Percentiles rank a stretch among this genome's conserved stretches.
Conservation (phyloP, 768 basidiomycete species). For the Leccinum uliginosum region DNA sequence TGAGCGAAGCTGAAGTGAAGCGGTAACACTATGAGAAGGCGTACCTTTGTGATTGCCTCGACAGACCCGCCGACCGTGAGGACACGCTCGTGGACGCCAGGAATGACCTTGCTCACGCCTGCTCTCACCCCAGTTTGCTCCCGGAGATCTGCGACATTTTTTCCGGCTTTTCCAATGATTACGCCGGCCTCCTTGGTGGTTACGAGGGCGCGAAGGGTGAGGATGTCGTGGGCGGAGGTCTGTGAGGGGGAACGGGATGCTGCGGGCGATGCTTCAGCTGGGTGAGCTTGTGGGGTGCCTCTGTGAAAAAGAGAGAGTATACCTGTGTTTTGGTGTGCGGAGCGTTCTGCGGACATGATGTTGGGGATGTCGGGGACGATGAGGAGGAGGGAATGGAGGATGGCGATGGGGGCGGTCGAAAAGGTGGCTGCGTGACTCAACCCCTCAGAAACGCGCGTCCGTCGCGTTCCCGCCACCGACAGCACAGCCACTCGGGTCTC, state of each 20-base stretch:
- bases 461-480: constrained; percentile 31
- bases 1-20: constrained; percentile 2
- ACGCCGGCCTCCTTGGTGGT: constrained; percentile 96
- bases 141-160: constrained; percentile 95
- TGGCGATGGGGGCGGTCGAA: constrained; percentile 6
- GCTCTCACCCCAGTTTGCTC: constrained; percentile 97
- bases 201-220: constrained; percentile 93
- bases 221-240: constrained; percentile 55
- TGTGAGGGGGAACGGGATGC: constrained; percentile 77
- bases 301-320: constrained; percentile 16
- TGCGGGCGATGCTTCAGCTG: constrained; percentile 46
- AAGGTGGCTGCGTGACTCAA: constrained; percentile 17
- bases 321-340: constrained; percentile 55
- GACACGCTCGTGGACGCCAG: constrained; percentile 96
- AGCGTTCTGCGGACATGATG: constrained; percentile 64
- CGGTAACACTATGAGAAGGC: constrained; percentile 10
- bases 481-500: constrained; percentile 26
- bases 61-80: constrained; percentile 90
- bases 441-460: constrained; percentile 16
- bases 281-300: constrained; percentile 6
- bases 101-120: constrained; percentile 97
- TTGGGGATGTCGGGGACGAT: constrained; percentile 28
- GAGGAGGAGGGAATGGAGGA: constrained; percentile 15
- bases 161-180: constrained; percentile 94
- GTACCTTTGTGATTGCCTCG: constrained; percentile 88